phyloP scores from a whole-genome alignment of 208 protist genomes.

The Trypanosoma lewisi region DNA sequence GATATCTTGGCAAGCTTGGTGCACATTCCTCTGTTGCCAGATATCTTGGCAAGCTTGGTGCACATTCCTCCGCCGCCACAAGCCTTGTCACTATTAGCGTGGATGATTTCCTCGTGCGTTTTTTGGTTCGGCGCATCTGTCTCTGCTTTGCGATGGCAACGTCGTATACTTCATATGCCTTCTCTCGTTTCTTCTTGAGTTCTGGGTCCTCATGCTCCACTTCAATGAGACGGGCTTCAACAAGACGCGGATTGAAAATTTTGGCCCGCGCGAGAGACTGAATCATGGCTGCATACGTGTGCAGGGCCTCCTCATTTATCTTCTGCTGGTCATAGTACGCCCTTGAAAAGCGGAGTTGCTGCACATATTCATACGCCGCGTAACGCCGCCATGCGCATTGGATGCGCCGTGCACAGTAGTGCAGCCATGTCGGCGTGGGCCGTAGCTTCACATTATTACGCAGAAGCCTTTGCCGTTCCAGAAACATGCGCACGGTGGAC shows the following conservation, averaged over 20 bases:
- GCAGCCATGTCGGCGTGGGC: conserved; percentile 9
- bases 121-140: background rate
- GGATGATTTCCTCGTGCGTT: background rate
- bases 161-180: background rate
- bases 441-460: background rate
- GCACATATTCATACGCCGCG: conserved; percentile 30
- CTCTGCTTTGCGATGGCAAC: conserved; percentile 5
- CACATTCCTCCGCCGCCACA: background rate
- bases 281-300: conserved; percentile 56
- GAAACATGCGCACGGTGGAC: conserved; percentile 60
- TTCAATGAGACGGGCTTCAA: conserved; percentile 17
- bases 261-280: conserved; percentile 41
- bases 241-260: conserved; percentile 16
- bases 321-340: conserved; percentile 36
- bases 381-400: conserved; percentile 49
- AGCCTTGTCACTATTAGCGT: background rate
- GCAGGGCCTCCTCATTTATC: conserved; percentile 33
- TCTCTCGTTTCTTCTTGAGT: conserved; percentile 12
- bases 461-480: conserved; percentile 20
- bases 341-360: conserved; percentile 30
- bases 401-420: conserved; percentile 34
- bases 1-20: too few species aligned
- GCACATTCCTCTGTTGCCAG: background rate
- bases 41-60: too few species aligned
- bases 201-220: conserved; percentile 7